Base-by-base conservation (phyloP, 2,329 filamentous ascomycete genomes). In the Fusarium caatingaense region DNA sequence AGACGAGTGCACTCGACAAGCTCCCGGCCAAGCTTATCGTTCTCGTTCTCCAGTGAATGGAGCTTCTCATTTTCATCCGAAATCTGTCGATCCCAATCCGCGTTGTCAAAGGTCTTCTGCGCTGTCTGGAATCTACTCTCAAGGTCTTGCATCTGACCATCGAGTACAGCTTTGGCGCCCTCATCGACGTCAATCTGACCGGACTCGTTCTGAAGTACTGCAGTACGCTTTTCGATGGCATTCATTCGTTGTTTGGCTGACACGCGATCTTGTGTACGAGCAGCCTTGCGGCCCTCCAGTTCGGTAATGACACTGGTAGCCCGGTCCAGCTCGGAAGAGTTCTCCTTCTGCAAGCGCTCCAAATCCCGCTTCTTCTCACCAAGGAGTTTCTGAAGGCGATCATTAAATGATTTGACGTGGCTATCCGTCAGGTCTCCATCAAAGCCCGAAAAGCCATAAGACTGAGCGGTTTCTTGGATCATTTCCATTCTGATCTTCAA, bases 181-280 rank as follows among this genome's bases (percentile, higher is more conserved):
- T 98, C 95, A 72, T 99, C 95, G 30, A 94, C 86, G 37, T 92
- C 87, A 58, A 99, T 91, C n/a, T 84, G 83, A 72, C 91, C 86
- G 32, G 93, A 83, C 32, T 92, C 88, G 48, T 83, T 85, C 76
- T 97, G 93, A 34, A 94, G 84, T 2, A 83, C 81, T 6, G 80
- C 81, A 9, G 91, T 88, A 56, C 92, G 92, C 75, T 87, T 89
- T 64, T 97, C 93, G 71, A 96, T 94, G 8, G 85, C 81, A 1
- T 84, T 82, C 64, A 97, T 93, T 48, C 92, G 89, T 70, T 92
- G 88, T 73, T 88, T 92, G 8, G 93, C 89, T 47, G 87, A 88
- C 25, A 91, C 86, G 58, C 94, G 96, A 71, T 90, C 91, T 73
- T 96, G 92, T 2, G 87, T 89, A 25, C 92, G 84, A 6, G 87